Evolutionary conservation across 495 filamentous ascomycete genomes (phyloP).

Genomic region (Penicillium lagena): DNA sequence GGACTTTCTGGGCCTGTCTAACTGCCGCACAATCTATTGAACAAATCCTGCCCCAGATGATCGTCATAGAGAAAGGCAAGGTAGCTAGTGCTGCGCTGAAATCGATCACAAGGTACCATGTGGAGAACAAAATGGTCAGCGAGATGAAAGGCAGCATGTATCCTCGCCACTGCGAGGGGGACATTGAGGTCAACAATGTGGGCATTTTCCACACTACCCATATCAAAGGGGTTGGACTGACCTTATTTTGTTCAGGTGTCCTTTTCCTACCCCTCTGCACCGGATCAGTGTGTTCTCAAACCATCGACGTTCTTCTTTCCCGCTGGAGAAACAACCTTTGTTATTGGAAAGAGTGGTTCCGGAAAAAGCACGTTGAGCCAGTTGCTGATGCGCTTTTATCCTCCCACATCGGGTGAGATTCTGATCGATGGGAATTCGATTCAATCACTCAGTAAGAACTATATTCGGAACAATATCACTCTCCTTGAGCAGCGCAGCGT

Average conservation of each 20-base stretch:
- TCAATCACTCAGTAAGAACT: constrained; percentile 55
- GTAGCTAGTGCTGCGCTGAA: constrained; percentile 60
- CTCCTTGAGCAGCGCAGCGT: constrained; percentile 77
- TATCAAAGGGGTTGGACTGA: not conserved
- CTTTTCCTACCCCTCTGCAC: constrained; percentile 79
- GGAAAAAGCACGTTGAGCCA: constrained; percentile 89
- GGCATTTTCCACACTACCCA: constrained; percentile 15
- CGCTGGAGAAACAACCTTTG: constrained; percentile 67
- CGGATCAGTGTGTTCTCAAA: constrained; percentile 53
- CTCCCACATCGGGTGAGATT: constrained; percentile 58
- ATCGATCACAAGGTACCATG: constrained; percentile 26
- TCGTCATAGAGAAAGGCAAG: constrained; percentile 73
- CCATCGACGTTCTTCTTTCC: constrained; percentile 61
- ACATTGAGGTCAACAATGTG: constrained; percentile 67
- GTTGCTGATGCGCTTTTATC: constrained; percentile 72
- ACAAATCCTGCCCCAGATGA: constrained; percentile 64
- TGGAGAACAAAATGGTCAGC: constrained; percentile 13
- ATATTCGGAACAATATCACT: constrained; percentile 75
- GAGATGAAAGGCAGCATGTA: constrained; percentile 16
- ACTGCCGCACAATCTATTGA: constrained; percentile 70
- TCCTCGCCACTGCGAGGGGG: constrained; percentile 46
- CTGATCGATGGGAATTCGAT: constrained; percentile 60
- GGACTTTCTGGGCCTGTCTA: constrained; percentile 78
- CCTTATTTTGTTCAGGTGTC: constrained; percentile 41
- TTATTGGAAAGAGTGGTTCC: constrained; percentile 83